A percentile compares a stretch with the other conserved stretches of the same genome.
These are phyloP conservation scores for Pestalotiopsis sp. DNA, from an alignment of 2,329 filamentous ascomycete genomes.

Conservation along the genomic window DNA sequence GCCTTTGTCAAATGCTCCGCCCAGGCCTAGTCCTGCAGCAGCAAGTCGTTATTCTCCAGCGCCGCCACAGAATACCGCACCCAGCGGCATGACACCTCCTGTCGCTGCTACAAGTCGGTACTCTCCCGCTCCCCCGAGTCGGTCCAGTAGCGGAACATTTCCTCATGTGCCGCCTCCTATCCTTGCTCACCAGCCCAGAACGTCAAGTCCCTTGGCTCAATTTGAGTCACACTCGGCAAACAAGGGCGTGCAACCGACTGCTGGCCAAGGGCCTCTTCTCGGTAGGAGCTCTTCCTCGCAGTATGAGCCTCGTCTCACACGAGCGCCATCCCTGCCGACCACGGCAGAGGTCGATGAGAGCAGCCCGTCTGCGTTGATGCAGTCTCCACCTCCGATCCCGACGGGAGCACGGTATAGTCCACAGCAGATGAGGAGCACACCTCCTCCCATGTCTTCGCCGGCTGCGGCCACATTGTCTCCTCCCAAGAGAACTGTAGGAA, in stretches of 20 bases:
- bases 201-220: conserved; percentile 67
- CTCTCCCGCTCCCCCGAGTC: conserved; percentile 49
- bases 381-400: conserved; percentile 25
- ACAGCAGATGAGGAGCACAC: conserved; percentile 45
- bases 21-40: conserved; percentile 31
- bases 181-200: conserved; percentile 63
- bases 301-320: conserved; percentile 56
- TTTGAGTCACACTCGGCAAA: conserved; percentile 52
- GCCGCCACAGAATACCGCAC: conserved; percentile 41
- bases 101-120: conserved; percentile 53
- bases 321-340: conserved; percentile 60
- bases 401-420: conserved; percentile 43
- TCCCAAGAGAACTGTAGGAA: conserved; percentile 55
- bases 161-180: conserved; percentile 44
- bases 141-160: conserved; percentile 43
- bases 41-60: conserved; percentile 64
- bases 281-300: conserved; percentile 55
- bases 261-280: conserved; percentile 43
- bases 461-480: conserved; percentile 53
- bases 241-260: conserved; percentile 27
- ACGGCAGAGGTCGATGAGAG: conserved; percentile 67
- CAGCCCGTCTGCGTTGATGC: conserved; percentile 34
- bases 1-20: conserved; percentile 40
- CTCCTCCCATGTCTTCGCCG: conserved; percentile 47
- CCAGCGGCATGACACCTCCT: conserved; percentile 39